Percentiles rank a stretch among this genome's conserved stretches.
phyloP scores from a whole-genome alignment of 176 grass and related monocot species.

The Aegilops bicornis region DNA sequence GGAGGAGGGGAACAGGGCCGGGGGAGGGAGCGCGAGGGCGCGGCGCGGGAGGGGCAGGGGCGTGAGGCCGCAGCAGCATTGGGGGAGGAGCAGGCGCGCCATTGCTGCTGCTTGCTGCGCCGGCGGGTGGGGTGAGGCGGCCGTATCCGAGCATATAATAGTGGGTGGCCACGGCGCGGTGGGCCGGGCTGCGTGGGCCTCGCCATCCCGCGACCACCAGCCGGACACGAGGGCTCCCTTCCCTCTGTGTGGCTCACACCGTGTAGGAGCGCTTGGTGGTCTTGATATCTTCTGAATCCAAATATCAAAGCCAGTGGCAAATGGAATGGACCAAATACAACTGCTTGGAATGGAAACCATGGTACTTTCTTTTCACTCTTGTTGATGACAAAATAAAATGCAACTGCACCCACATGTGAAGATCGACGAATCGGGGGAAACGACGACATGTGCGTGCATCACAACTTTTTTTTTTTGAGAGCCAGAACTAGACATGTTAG shows the following conservation, averaged over 20 bases:
- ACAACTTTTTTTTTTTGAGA: neutral
- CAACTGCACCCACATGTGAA: neutral
- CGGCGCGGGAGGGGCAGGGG: slow-evolving; percentile 29
- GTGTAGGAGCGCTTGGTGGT: too few relatives aligned
- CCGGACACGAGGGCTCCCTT: neutral
- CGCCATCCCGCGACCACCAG: neutral
- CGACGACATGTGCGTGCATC: too few relatives aligned
- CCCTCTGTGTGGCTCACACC: neutral
- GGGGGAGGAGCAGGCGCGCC: slow-evolving; percentile 55
- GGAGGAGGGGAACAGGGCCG: neutral
- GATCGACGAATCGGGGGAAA: neutral
- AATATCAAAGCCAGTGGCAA: neutral
- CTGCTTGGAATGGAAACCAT: too few relatives aligned
- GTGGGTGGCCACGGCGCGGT: neutral
- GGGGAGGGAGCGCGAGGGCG: slow-evolving; percentile 22
- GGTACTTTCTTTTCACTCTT: neutral
- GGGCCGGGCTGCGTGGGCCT: slow-evolving; percentile 11
- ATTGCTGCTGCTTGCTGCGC: slow-evolving; percentile 28
- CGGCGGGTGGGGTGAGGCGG: slow-evolving; percentile 17
- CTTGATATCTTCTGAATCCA: neutral
- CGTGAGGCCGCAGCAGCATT: slow-evolving; percentile 41
- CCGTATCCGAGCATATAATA: neutral
- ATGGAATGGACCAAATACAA: neutral
- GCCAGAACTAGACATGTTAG: too few relatives aligned
- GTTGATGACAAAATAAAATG: too few relatives aligned